phyloP scores from a whole-genome alignment of 768 basidiomycete species.

The Melanogaster broomeanus region DNA sequence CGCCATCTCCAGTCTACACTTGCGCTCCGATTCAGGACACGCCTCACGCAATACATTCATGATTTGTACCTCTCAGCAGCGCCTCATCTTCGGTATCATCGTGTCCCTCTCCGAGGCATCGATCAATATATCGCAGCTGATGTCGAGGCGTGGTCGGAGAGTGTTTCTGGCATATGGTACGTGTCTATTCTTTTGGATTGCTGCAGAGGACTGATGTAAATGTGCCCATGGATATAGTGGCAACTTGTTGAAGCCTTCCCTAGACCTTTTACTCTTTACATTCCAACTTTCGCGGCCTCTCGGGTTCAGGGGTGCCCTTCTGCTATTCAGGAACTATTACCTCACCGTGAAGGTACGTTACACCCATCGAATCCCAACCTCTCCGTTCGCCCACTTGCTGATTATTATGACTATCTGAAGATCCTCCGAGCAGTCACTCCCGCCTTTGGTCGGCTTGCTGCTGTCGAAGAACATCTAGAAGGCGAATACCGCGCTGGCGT shows the following conservation, averaged over 20 bases:
- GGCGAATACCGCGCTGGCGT: slow-evolving; percentile 92
- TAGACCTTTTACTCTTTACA: too few relatives aligned
- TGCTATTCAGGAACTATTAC: slow-evolving; percentile 85
- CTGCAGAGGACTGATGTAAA: not conserved
- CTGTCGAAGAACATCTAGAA: slow-evolving; percentile 82
- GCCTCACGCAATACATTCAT: too few relatives aligned
- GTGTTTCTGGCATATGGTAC: too few relatives aligned
- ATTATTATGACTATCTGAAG: slow-evolving; percentile 15
- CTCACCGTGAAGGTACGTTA: slow-evolving; percentile 58
- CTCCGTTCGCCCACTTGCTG: not conserved
- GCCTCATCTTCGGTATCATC: slow-evolving; percentile 72
- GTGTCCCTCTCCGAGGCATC: slow-evolving; percentile 65
- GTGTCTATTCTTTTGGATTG: not conserved
- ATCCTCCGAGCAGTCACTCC: slow-evolving; percentile 86
- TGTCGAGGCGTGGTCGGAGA: too few relatives aligned
- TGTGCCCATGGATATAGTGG: not conserved
- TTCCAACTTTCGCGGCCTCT: too few relatives aligned
- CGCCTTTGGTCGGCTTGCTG: slow-evolving; percentile 88
- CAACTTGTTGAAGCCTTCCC: too few relatives aligned
- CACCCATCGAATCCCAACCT: not conserved
- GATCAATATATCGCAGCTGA: slow-evolving; percentile 97
- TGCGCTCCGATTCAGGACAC: too few relatives aligned
- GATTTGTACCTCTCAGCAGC: slow-evolving; percentile 86
- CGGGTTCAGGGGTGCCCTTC: slow-evolving; percentile 80
- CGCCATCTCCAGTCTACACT: slow-evolving; percentile 89